Conservation (phyloP, 2,329 filamentous ascomycete species). For the Colletotrichum camelliae region DNA sequence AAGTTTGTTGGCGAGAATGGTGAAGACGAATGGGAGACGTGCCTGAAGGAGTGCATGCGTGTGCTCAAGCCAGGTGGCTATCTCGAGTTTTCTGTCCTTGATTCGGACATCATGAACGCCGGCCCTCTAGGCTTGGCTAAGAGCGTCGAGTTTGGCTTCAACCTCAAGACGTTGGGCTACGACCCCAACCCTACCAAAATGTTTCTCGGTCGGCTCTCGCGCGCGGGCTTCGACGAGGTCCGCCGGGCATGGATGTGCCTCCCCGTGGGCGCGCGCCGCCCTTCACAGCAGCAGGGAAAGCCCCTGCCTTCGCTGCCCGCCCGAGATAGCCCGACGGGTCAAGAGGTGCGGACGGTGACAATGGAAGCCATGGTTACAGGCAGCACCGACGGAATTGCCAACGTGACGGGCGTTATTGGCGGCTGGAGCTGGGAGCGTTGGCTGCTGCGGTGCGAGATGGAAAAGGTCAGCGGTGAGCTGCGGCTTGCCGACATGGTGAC, state of each 20-base stretch:
- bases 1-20: slow-evolving; percentile 73
- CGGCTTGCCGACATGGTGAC: slow-evolving; percentile 59
- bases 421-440: slow-evolving; percentile 96
- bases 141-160: slow-evolving; percentile 90
- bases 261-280: slow-evolving; percentile 71
- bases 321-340: slow-evolving; percentile 42
- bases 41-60: slow-evolving; percentile 84
- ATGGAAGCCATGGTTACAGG: slow-evolving; percentile 66
- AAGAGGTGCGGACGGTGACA: slow-evolving; percentile 51
- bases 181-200: slow-evolving; percentile 83
- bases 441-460: slow-evolving; percentile 86
- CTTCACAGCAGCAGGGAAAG: slow-evolving; percentile 35
- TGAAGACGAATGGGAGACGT: slow-evolving; percentile 86
- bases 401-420: slow-evolving; percentile 81
- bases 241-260: slow-evolving; percentile 89
- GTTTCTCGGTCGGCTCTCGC: slow-evolving; percentile 77
- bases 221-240: slow-evolving; percentile 78
- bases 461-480: slow-evolving; percentile 75
- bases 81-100: slow-evolving; percentile 88
- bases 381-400: slow-evolving; percentile 74
- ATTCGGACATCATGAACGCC: slow-evolving; percentile 87
- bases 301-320: slow-evolving; percentile 17
- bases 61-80: slow-evolving; percentile 93
- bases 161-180: slow-evolving; percentile 87
- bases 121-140: slow-evolving; percentile 81